These are phyloP conservation scores for Podospora bellae-mahoneyi DNA, from an alignment of 495 filamentous ascomycete genomes.

Conservation along the genomic window DNA sequence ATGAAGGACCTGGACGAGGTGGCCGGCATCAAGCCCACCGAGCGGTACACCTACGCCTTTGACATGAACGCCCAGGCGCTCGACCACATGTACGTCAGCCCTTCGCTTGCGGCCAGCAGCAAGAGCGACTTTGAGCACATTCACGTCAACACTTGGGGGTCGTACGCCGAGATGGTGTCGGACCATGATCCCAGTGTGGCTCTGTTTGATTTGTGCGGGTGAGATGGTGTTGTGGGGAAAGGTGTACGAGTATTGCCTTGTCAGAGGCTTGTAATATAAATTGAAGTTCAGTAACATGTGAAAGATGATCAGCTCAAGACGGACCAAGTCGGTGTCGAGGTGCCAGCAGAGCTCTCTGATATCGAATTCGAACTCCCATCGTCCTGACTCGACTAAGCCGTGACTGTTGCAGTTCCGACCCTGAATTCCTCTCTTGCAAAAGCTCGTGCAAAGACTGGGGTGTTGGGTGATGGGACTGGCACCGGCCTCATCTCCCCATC, in stretches of 20 bases:
- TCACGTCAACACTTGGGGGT: conserved; percentile 60
- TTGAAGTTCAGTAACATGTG: no score
- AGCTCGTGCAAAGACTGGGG: no score
- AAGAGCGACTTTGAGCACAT: conserved; percentile 53
- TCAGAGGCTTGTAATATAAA: neutral
- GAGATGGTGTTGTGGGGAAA: neutral
- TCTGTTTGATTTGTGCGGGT: conserved; percentile 50
- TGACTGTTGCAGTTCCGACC: no score
- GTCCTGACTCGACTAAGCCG: no score
- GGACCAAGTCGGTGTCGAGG: no score
- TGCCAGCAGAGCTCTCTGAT: no score
- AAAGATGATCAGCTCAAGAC: no score
- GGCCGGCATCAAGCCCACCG: conserved; percentile 37
- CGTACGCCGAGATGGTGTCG: conserved; percentile 41
- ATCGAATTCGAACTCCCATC: no score
- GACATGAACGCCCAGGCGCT: conserved; percentile 49
- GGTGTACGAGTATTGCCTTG: neutral
- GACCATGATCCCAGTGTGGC: conserved; percentile 63
- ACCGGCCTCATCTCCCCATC: no score
- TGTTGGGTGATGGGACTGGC: no score
- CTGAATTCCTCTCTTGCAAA: no score
- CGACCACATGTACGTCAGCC: conserved; percentile 59
- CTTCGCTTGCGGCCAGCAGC: conserved; percentile 27
- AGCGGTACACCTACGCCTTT: conserved; percentile 57
- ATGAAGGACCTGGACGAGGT: conserved; percentile 55